phyloP scores from a whole-genome alignment of 2,329 filamentous ascomycete genomes.

The Calonectria pauciramosa region DNA sequence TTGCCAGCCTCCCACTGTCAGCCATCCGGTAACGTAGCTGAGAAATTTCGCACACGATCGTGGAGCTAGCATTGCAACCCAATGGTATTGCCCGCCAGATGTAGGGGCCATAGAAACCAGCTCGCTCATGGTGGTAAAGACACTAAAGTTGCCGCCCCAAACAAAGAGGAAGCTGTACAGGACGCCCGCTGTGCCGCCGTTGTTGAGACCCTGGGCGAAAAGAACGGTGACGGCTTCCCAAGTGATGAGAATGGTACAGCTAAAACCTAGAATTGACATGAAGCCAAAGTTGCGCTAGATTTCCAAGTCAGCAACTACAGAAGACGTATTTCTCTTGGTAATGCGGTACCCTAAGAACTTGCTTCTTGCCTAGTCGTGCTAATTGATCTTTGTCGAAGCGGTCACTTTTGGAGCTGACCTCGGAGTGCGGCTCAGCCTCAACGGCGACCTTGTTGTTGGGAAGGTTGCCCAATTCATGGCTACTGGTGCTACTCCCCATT shows the following conservation, averaged over 20 bases:
- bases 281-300: conserved; percentile 62
- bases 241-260: conserved; percentile 66
- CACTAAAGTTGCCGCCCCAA: conserved; percentile 60
- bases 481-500: conserved; percentile 39
- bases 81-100: conserved; percentile 72
- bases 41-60: conserved; percentile 63
- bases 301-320: background rate
- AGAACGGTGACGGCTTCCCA: conserved; percentile 61
- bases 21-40: conserved; percentile 66
- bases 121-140: conserved; percentile 57
- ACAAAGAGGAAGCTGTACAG: conserved; percentile 64
- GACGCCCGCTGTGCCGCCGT: conserved; percentile 58
- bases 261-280: conserved; percentile 65
- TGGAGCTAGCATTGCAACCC: conserved; percentile 68
- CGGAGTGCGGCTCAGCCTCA: conserved; percentile 37
- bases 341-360: conserved; percentile 42
- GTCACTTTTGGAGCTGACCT: conserved; percentile 21
- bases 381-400: conserved; percentile 44
- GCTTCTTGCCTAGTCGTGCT: conserved; percentile 47
- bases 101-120: conserved; percentile 63
- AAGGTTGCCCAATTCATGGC: conserved; percentile 43
- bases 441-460: conserved; percentile 27
- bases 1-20: conserved; percentile 64
- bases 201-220: conserved; percentile 54
- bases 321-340: background rate